Evolutionary conservation across 1,284 basidiomycete species (phyloP).

Genomic region (Cronartium quercuum): DNA sequence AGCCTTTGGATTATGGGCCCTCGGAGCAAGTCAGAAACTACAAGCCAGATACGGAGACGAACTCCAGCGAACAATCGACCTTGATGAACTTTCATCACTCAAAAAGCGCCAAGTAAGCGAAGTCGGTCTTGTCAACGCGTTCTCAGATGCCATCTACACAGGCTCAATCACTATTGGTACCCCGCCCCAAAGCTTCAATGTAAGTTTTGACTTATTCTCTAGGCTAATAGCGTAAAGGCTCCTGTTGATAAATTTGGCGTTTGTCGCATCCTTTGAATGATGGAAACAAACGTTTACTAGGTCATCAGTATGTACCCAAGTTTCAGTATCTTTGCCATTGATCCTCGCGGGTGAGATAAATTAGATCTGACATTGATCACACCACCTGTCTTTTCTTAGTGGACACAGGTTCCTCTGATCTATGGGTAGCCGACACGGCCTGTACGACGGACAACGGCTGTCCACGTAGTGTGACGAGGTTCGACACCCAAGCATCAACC

Average conservation of each 20-base stretch:
- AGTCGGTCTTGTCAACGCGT: constrained; percentile 29
- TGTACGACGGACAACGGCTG: constrained; percentile 13
- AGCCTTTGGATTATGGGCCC: constrained; percentile 27
- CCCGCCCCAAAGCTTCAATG: constrained; percentile 36
- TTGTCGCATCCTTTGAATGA: neutral
- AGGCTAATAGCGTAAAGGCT: neutral
- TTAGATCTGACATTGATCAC: neutral
- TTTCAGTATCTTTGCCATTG: neutral
- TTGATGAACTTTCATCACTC: neutral
- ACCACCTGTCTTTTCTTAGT: constrained; percentile 1
- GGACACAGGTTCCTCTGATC: constrained; percentile 37
- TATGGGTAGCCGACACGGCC: constrained; percentile 23
- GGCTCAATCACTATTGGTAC: constrained; percentile 30
- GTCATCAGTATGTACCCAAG: constrained; percentile 20
- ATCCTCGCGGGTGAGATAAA: neutral
- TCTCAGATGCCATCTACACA: constrained; percentile 37
- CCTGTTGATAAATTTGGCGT: neutral
- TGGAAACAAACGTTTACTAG: neutral
- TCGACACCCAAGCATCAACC: constrained; percentile 12
- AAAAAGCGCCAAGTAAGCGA: constrained; percentile 13
- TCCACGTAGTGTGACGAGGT: constrained; percentile 22
- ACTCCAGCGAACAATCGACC: neutral
- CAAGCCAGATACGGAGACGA: constrained; percentile 19
- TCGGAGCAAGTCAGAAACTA: constrained; percentile 23
- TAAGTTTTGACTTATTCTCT: constrained; percentile 6